phyloP scores from a whole-genome alignment of 345 rosid genomes.

The Salix brachista region DNA sequence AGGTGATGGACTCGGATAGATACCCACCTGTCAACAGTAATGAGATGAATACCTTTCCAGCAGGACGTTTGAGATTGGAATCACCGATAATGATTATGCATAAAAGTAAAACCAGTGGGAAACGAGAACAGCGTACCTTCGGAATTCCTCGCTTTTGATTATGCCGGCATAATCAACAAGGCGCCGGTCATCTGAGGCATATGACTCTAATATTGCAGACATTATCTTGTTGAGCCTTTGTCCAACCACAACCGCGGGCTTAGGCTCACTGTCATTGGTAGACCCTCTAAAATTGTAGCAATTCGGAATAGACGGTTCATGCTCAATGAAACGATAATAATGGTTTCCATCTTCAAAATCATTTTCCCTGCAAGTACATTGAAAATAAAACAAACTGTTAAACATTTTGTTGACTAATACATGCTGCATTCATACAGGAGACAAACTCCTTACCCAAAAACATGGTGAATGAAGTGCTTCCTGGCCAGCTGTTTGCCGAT shows the following conservation, averaged over 20 bases:
- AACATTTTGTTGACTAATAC: neutral
- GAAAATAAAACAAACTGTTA: neutral
- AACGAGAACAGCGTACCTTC: conserved; percentile 44
- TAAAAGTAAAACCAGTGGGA: neutral
- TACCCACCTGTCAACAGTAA: neutral
- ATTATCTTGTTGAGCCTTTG: conserved; percentile 55
- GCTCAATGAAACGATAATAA: conserved; percentile 81
- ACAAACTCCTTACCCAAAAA: conserved; percentile 58
- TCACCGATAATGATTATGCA: neutral
- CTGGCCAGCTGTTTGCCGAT: conserved; percentile 63
- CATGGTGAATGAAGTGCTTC: conserved; percentile 85
- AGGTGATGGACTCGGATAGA: neutral
- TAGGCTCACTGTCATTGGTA: conserved; percentile 59
- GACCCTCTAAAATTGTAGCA: conserved; percentile 62
- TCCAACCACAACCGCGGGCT: conserved; percentile 44
- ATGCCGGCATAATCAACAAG: conserved; percentile 61
- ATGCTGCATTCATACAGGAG: neutral
- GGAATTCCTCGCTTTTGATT: conserved; percentile 69
- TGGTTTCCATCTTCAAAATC: conserved; percentile 83
- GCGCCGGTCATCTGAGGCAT: conserved; percentile 58
- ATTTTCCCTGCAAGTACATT: conserved; percentile 44
- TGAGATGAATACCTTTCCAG: neutral
- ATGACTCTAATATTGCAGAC: conserved; percentile 75
- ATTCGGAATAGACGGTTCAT: conserved; percentile 58
- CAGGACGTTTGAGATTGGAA: neutral